These are phyloP conservation scores for Dacryopinax primogenitus DNA, from an alignment of 768 basidiomycete species.

Conservation along the genomic window DNA sequence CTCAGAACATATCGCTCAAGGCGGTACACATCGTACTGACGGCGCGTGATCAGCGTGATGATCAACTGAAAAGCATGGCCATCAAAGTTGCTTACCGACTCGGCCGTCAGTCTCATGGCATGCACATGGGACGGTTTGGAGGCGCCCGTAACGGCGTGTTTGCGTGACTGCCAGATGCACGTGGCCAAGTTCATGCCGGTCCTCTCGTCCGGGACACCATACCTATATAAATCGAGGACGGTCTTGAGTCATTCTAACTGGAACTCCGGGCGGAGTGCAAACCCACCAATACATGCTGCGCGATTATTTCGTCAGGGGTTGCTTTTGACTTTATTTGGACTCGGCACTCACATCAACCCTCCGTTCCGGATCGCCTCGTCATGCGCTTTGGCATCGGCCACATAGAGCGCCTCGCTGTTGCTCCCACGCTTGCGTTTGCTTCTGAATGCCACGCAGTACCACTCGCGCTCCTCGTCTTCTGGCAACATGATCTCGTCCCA, in stretches of 20 bases:
- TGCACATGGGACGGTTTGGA: constrained; percentile 64
- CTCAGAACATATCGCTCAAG: constrained; percentile 63
- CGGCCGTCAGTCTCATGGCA: constrained; percentile 68
- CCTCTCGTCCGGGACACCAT: constrained; percentile 61
- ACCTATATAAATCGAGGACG: constrained; percentile 83
- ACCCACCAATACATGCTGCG: neutral
- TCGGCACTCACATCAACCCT: constrained; percentile 41
- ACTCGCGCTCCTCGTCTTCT: constrained; percentile 61
- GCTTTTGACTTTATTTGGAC: neutral
- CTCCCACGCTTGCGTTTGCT: constrained; percentile 60
- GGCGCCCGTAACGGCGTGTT: constrained; percentile 69
- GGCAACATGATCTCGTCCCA: constrained; percentile 64
- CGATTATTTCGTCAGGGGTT: neutral
- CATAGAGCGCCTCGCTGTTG: constrained; percentile 63
- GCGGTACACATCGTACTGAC: constrained; percentile 57
- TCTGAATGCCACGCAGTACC: constrained; percentile 87
- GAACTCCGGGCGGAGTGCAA: neutral
- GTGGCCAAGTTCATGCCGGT: constrained; percentile 85
- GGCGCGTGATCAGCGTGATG: neutral
- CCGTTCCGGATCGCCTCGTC: constrained; percentile 85
- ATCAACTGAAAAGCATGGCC: neutral
- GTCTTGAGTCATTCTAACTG: constrained; percentile 14
- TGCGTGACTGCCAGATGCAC: constrained; percentile 87
- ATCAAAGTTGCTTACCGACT: constrained; percentile 27
- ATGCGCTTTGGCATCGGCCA: constrained; percentile 76